A percentile compares a stretch with the other conserved stretches of the same genome.
Conservation (phyloP, 495 filamentous ascomycete genomes). For the Neurospora terricola region DNA sequence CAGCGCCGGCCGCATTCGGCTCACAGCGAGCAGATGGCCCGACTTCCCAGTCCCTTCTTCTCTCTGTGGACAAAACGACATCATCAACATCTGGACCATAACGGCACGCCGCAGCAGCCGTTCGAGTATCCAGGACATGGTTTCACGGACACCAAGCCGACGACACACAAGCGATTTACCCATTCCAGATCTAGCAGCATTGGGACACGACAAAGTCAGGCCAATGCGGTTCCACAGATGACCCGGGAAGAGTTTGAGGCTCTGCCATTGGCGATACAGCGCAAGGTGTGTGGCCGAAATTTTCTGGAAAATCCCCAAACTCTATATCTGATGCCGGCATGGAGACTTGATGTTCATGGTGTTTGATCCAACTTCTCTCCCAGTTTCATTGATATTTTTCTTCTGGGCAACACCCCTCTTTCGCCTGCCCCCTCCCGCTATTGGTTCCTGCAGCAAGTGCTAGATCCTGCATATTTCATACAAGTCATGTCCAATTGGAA, state of each 20-base stretch:
- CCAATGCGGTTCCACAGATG: constrained; percentile 20
- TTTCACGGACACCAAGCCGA: constrained; percentile 12
- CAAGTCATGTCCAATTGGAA: constrained; percentile 15
- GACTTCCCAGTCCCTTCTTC: constrained; percentile 19
- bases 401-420: neutral
- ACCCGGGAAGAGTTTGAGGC: constrained; percentile 34
- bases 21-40: constrained; percentile 10
- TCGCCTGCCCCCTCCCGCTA: constrained; percentile 1
- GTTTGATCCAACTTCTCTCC: neutral
- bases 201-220: constrained; percentile 15
- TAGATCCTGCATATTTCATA: constrained; percentile 19
- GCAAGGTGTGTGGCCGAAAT: constrained; percentile 40
- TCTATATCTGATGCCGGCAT: neutral
- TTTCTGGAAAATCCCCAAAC: neutral
- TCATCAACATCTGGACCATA: constrained; percentile 8
- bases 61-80: constrained; percentile 19
- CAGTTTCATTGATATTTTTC: neutral
- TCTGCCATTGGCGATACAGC: constrained; percentile 45
- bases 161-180: constrained; percentile 10
- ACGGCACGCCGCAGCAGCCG: constrained; percentile 5
- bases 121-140: constrained; percentile 1
- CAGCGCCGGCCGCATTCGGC: constrained; percentile 17
- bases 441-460: constrained; percentile 17
- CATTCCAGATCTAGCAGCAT: constrained; percentile 16
- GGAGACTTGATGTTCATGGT: neutral